Conservation (phyloP, 768 basidiomycete genomes). For the Tremella mesenterica region DNA sequence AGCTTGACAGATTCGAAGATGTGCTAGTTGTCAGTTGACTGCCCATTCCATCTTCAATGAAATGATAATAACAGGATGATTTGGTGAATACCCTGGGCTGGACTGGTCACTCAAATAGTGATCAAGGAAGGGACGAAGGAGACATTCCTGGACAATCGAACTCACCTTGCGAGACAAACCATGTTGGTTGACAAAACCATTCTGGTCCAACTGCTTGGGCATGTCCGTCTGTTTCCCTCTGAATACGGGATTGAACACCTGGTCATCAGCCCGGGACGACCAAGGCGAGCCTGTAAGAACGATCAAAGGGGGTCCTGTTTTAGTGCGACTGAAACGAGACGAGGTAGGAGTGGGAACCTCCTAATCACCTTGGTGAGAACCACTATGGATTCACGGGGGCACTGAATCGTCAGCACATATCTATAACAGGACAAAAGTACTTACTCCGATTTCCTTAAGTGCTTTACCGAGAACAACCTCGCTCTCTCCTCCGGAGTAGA, state of each 20-base stretch:
- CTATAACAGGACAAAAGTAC: not conserved
- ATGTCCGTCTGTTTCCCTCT: not conserved
- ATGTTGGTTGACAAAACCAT: conserved; percentile 14
- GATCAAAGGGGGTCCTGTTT: too few species aligned
- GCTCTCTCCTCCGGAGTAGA: conserved; percentile 2
- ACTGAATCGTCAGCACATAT: conserved; percentile 46
- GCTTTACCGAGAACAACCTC: conserved; percentile 6
- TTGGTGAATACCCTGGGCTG: not conserved
- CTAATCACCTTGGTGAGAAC: conserved; percentile 64
- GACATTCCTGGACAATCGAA: too few species aligned
- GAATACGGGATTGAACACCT: conserved; percentile 1
- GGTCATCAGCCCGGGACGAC: not conserved
- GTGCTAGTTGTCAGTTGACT: conserved; percentile 42
- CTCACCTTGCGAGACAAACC: conserved; percentile 21
- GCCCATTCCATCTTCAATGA: not conserved
- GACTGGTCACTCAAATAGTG: too few species aligned
- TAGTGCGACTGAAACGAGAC: too few species aligned
- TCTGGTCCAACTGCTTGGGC: conserved; percentile 9
- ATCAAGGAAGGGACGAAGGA: not conserved
- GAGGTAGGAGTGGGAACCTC: not conserved
- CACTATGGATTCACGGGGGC: conserved; percentile 66
- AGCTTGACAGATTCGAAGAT: conserved; percentile 58
- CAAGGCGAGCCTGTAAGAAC: not conserved
- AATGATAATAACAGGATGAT: not conserved
- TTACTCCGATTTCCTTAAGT: conserved; percentile 11